Percentiles rank a stretch among this genome's conserved stretches.
These are phyloP conservation scores for Mycena chlorophos DNA, from an alignment of 768 basidiomycete genomes.

Conservation along the genomic window DNA sequence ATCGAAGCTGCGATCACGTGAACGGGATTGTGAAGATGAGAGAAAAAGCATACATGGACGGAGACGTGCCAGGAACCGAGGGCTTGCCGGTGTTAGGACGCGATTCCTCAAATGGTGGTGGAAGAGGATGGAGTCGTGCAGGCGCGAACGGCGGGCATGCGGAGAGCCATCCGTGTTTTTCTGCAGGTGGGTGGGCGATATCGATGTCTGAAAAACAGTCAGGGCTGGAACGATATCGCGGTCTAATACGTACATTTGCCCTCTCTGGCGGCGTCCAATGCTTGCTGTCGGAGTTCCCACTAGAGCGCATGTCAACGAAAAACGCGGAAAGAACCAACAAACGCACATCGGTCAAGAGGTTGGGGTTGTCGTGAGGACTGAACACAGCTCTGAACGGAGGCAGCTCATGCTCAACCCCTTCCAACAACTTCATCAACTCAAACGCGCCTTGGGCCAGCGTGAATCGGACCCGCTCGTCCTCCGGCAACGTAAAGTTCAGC, in stretches of 20 bases:
- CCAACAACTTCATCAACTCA: slow-evolving; percentile 40
- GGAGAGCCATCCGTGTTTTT: slow-evolving; percentile 21
- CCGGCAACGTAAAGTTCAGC: slow-evolving; percentile 31
- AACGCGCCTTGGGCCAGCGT: slow-evolving; percentile 32
- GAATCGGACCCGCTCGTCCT: slow-evolving; percentile 21
- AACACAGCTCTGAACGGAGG: slow-evolving; percentile 53
- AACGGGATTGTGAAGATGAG: background rate
- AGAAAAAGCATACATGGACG: background rate
- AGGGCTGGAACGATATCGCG: background rate
- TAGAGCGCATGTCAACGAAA: background rate
- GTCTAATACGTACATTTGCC: slow-evolving; percentile 20
- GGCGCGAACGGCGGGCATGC: slow-evolving; percentile 17
- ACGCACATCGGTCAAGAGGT: slow-evolving; percentile 34
- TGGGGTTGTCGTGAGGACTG: slow-evolving; percentile 51
- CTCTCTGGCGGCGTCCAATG: slow-evolving; percentile 7
- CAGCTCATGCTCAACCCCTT: slow-evolving; percentile 40
- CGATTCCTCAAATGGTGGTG: slow-evolving; percentile 5
- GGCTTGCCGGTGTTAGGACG: slow-evolving; percentile 7
- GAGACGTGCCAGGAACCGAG: background rate
- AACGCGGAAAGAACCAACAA: background rate
- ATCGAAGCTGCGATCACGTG: background rate
- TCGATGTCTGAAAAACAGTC: background rate
- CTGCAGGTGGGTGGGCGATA: background rate
- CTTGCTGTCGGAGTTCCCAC: slow-evolving; percentile 12
- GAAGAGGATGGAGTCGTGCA: slow-evolving; percentile 11